Evolutionary conservation across 768 basidiomycete genomes (phyloP), one percentile per base, ranked within the genome.

Genomic region (Phlebiopsis flavidoalba): DNA sequence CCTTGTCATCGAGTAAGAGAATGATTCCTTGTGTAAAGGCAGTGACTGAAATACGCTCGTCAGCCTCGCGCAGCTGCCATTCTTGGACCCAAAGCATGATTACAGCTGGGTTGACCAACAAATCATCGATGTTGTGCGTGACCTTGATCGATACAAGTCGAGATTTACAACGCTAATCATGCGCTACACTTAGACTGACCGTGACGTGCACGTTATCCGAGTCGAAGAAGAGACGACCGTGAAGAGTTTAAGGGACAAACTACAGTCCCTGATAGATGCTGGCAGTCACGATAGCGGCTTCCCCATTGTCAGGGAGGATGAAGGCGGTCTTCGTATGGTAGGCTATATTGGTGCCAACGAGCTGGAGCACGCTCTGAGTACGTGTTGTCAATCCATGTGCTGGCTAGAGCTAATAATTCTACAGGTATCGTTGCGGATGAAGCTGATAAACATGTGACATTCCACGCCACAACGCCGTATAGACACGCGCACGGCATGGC

Each of bases 341-440:
- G 97, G 95, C 7, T 95, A 95, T 71, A 89, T 98, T 61, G 93
- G 94, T 0, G 83, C 86, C 31, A 95, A 88, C 67, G 97, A 99
- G 73, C 82, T 99, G 14, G 94, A 97, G 68, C 94, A 98, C 72
- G 95, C 93, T 5, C 76, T 99, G 4, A 83, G 91, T 93, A 72
- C 57, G 86, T 79, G 10, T 3, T 36, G 2, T 5, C 0, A 26
- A 15, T 10, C 12, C 33, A 10, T 22, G 55, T 24, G 2, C 3
- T 57, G 35, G 21, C 31, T 57, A 31, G 47, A 24, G 58, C 49
- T 54, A 11, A 8, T 60, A 17, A 35, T n/a, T 3, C 1, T 22
- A 17, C 65, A 93, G 90, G 81, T 59, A 80, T 91, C 45, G 85
- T 93, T n/a, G 84, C 87, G 10, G 87, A 91, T 64, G 81, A 87